A percentile compares a stretch with the other conserved stretches of the same genome.
phyloP scores from a whole-genome alignment of 306 rosid genomes.

The Fagus crenata region DNA sequence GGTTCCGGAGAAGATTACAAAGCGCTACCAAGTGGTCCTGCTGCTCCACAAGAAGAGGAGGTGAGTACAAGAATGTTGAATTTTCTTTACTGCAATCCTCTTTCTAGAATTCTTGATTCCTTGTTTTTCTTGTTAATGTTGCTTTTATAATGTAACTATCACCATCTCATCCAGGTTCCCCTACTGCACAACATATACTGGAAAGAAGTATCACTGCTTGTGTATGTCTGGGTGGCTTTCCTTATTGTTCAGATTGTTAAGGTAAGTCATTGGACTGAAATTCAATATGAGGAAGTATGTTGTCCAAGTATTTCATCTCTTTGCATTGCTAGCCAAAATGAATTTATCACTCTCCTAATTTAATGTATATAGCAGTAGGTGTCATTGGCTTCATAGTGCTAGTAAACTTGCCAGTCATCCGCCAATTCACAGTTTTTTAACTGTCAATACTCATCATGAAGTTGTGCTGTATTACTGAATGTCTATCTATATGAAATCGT shows the following conservation, averaged over 20 bases:
- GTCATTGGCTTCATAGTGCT: neutral
- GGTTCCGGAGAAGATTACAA: constrained; percentile 58
- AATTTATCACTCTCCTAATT: neutral
- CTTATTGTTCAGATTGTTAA: constrained; percentile 74
- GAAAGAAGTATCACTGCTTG: constrained; percentile 64
- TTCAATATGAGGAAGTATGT: neutral
- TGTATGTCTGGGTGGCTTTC: constrained; percentile 79
- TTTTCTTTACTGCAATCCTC: constrained; percentile 4
- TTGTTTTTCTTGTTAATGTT: neutral
- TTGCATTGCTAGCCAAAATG: constrained; percentile 25
- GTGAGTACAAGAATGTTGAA: constrained; percentile 39
- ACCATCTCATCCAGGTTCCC: constrained; percentile 48
- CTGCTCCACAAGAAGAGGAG: constrained; percentile 53
- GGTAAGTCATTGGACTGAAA: constrained; percentile 37
- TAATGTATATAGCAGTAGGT: neutral
- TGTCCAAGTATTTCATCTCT: constrained; percentile 9
- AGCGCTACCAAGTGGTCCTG: constrained; percentile 59
- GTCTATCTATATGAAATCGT: constrained; percentile 15
- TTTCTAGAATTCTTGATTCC: neutral
- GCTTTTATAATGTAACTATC: constrained; percentile 4
- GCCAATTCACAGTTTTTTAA: neutral
- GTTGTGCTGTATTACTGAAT: constrained; percentile 7
- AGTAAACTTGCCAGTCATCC: neutral
- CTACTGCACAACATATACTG: constrained; percentile 49
- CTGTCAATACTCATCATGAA: neutral